A percentile compares a stretch with the other conserved stretches of the same genome.
Conservation (phyloP, 1,284 basidiomycete genomes). For the Marasmius tenuissimus region DNA sequence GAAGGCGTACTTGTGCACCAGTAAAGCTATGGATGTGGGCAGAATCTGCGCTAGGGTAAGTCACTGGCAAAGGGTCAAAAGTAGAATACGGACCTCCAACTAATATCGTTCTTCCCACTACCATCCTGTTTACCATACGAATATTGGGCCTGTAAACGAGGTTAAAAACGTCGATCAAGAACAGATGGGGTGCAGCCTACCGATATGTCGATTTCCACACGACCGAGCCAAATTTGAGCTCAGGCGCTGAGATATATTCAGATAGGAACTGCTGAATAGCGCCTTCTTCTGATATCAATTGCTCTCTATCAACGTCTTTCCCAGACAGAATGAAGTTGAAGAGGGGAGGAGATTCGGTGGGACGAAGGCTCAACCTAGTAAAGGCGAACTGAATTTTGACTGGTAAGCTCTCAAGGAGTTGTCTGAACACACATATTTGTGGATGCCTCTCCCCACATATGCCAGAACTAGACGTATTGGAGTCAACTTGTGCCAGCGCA, state of each 20-base stretch:
- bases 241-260: background rate
- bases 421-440: background rate
- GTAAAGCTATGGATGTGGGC: slow-evolving; percentile 26
- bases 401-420: background rate
- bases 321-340: slow-evolving; percentile 20
- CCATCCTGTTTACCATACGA: slow-evolving; percentile 34
- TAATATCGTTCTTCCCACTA: slow-evolving; percentile 33
- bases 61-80: background rate
- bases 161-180: background rate
- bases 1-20: slow-evolving; percentile 19
- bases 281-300: background rate
- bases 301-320: slow-evolving; percentile 12
- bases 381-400: background rate
- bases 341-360: slow-evolving; percentile 18
- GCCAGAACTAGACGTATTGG: background rate
- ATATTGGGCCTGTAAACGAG: slow-evolving; percentile 32
- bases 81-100: slow-evolving; percentile 30
- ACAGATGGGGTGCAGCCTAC: background rate
- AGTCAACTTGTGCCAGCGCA: background rate
- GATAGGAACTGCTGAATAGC: background rate
- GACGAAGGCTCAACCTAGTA: slow-evolving; percentile 15
- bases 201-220: background rate
- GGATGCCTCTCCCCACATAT: slow-evolving; percentile 1
- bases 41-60: slow-evolving; percentile 17
- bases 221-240: background rate